A percentile compares a stretch with the other conserved stretches of the same genome.
Conservation (phyloP, 345 rosid species). For the Clarkia xantiana region DNA sequence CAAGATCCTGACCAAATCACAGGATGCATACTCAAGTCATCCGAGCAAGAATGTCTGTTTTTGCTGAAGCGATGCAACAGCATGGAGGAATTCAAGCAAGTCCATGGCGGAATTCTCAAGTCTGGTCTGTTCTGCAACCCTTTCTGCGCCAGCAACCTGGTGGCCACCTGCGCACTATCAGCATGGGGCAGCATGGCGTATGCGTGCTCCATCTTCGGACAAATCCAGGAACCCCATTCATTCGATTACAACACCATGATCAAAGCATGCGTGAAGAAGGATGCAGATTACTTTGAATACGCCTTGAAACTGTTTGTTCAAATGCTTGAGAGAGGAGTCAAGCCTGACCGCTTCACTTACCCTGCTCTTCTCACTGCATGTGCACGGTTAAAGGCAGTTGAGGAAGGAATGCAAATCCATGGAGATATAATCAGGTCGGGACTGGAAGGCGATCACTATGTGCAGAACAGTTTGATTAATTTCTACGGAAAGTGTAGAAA, state of each 20-base stretch:
- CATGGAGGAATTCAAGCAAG: conserved; percentile 38
- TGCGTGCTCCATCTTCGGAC: conserved; percentile 23
- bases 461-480: conserved; percentile 25
- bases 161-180: conserved; percentile 29
- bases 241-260: conserved; percentile 25
- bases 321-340: conserved; percentile 22
- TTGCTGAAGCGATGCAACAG: conserved; percentile 38
- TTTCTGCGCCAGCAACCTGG: conserved; percentile 23
- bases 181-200: conserved; percentile 30
- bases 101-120: conserved; percentile 38
- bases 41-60: conserved; percentile 45
- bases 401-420: conserved; percentile 30
- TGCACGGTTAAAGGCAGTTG: conserved; percentile 13
- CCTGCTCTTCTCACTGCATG: conserved; percentile 27
- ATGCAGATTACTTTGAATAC: conserved; percentile 10
- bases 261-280: conserved; percentile 12
- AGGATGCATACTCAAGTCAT: conserved; percentile 18
- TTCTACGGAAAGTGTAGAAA: conserved; percentile 27
- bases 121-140: conserved; percentile 21
- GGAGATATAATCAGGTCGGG: conserved; percentile 19
- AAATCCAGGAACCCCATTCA: conserved; percentile 20
- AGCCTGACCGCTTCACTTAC: conserved; percentile 26
- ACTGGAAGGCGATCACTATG: conserved; percentile 18
- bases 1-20: conserved; percentile 13
- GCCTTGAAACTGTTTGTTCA: conserved; percentile 17